Conservation (phyloP, 1,139 yeast genomes). For the Magnusiomyces suaveolens region DNA sequence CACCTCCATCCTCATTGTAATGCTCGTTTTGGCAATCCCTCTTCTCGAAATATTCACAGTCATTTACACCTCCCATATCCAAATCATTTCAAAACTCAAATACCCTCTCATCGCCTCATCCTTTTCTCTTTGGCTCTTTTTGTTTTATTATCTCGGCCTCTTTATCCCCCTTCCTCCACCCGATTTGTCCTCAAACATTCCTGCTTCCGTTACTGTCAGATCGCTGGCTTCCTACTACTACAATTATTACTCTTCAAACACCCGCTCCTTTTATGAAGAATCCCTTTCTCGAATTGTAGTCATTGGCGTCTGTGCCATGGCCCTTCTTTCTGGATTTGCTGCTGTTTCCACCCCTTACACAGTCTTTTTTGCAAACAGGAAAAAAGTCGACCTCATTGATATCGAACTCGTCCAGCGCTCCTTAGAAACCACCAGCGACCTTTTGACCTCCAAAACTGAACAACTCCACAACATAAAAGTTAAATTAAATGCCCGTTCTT, state of each 20-base stretch:
- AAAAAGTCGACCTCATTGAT: conserved; percentile 28
- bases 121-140: conserved; percentile 26
- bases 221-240: conserved; percentile 11
- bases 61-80: conserved; percentile 9
- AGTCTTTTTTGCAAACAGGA: conserved; percentile 27
- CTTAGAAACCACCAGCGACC: conserved; percentile 30
- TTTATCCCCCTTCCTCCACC: conserved; percentile 28
- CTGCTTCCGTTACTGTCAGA: conserved; percentile 4
- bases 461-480: background rate
- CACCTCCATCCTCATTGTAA: conserved; percentile 26
- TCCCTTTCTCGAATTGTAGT: conserved; percentile 53
- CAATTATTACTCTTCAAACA: conserved; percentile 24
- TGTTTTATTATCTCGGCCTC: conserved; percentile 28
- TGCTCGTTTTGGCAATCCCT: conserved; percentile 32
- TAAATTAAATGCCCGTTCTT: conserved; percentile 1
- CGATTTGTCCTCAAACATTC: background rate
- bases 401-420: conserved; percentile 31
- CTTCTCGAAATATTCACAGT: conserved; percentile 25
- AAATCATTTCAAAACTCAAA: conserved; percentile 7
- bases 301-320: conserved; percentile 64
- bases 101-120: conserved; percentile 17
- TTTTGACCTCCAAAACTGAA: conserved; percentile 25
- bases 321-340: conserved; percentile 63
- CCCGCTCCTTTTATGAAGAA: conserved; percentile 25
- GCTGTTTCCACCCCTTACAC: conserved; percentile 59